Percentiles rank a stretch among this genome's conserved stretches.
These are phyloP conservation scores for Myrmaecium sp. DNA, from an alignment of 2,329 filamentous ascomycete genomes.

Conservation along the genomic window DNA sequence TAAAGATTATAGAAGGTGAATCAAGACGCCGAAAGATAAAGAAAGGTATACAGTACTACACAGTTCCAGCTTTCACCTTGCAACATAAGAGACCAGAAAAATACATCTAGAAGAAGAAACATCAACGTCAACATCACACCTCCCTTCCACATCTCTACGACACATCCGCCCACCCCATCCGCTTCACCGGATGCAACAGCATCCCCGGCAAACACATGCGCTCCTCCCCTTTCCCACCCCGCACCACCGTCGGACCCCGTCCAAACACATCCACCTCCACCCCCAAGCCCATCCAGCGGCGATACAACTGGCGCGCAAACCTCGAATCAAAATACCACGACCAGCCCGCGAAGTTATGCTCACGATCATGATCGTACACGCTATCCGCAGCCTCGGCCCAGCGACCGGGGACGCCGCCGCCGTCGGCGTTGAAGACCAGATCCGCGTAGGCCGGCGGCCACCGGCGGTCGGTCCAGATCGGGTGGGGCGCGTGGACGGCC, in stretches of 20 bases:
- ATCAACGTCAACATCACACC: too few species aligned
- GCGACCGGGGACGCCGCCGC: constrained; percentile 41
- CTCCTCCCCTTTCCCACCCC: constrained; percentile 22
- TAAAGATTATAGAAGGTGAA: too few species aligned
- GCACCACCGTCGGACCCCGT: constrained; percentile 47
- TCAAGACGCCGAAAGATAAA: too few species aligned
- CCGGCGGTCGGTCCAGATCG: constrained; percentile 68
- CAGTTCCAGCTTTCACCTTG: too few species aligned
- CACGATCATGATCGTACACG: constrained; percentile 43
- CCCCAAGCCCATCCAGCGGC: constrained; percentile 68
- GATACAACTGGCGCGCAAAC: constrained; percentile 68
- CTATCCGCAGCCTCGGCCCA: constrained; percentile 27
- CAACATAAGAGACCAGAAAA: too few species aligned
- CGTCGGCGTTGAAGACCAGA: constrained; percentile 66
- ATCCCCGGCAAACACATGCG: constrained; percentile 85
- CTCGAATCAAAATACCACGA: constrained; percentile 86
- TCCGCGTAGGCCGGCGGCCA: constrained; percentile 73
- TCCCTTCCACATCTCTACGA: too few species aligned
- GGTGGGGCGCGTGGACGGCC: constrained; percentile 79
- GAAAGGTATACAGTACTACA: too few species aligned
- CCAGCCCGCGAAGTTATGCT: constrained; percentile 75
- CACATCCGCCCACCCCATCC: constrained; percentile 24
- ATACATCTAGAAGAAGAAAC: too few species aligned
- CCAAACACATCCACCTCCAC: constrained; percentile 67
- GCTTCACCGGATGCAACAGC: constrained; percentile 78